Evolutionary conservation across 2,329 filamentous ascomycete species (phyloP).

Genomic region (Epichloe hybrida): DNA sequence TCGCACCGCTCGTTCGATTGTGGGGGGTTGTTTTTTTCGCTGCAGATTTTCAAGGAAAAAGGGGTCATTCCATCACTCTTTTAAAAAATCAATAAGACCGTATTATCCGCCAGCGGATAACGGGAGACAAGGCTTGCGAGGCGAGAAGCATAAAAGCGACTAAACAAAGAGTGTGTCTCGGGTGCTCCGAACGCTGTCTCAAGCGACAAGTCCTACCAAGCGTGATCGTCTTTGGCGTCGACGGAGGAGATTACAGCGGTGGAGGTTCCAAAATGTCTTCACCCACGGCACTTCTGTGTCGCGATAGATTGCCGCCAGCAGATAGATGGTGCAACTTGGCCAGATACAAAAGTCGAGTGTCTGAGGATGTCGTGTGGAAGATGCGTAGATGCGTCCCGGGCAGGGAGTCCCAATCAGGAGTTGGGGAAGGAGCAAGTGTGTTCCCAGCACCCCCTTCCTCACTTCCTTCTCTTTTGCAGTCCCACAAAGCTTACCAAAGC

Average conservation of each 20-base stretch:
- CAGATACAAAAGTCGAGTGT: too few relatives aligned
- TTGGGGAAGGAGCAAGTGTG: too few relatives aligned
- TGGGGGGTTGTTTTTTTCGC: background rate
- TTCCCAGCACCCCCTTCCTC: too few relatives aligned
- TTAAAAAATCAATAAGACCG: background rate
- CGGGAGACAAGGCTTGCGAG: background rate
- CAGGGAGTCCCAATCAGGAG: too few relatives aligned
- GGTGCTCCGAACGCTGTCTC: background rate
- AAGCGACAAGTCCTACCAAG: background rate
- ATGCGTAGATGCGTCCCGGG: too few relatives aligned
- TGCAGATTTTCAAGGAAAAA: background rate
- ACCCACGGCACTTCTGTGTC: too few relatives aligned
- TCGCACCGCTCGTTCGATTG: background rate
- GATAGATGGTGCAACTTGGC: too few relatives aligned
- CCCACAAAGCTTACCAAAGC: too few relatives aligned
- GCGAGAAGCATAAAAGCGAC: background rate
- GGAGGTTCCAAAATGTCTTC: background rate
- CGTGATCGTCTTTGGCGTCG: background rate
- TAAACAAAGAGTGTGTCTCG: conserved; percentile 1
- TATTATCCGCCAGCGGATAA: conserved; percentile 3
- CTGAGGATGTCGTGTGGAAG: too few relatives aligned
- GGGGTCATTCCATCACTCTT: background rate
- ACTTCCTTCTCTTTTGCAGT: too few relatives aligned
- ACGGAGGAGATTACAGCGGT: background rate
- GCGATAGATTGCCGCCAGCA: too few relatives aligned